These are phyloP conservation scores for Trichoderma atrobrunneum DNA, from an alignment of 2,329 filamentous ascomycete genomes.

Conservation along the genomic window DNA sequence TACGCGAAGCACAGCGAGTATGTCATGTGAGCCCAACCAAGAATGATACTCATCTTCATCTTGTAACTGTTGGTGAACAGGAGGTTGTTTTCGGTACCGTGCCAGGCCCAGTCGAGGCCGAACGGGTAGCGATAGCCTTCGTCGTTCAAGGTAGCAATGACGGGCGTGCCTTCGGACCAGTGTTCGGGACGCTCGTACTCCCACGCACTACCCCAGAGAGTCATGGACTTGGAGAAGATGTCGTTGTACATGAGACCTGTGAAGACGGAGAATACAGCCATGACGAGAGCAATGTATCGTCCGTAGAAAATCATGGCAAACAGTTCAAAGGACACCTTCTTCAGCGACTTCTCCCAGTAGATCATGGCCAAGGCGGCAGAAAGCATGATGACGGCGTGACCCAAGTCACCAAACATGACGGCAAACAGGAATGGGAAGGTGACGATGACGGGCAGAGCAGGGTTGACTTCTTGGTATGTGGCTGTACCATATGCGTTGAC, in stretches of 20 bases:
- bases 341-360: slow-evolving; percentile 88
- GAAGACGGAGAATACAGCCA: slow-evolving; percentile 95
- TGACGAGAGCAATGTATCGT: slow-evolving; percentile 96
- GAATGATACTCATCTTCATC: slow-evolving; percentile 99
- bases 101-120: slow-evolving; percentile 94
- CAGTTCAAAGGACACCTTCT: slow-evolving; percentile 89
- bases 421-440: slow-evolving; percentile 99
- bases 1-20: slow-evolving; percentile 93
- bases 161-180: slow-evolving; percentile 62
- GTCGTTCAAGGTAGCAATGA: slow-evolving; percentile 64
- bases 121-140: slow-evolving; percentile 87
- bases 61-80: slow-evolving; percentile 98
- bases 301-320: slow-evolving; percentile 99
- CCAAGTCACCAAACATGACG: slow-evolving; percentile 99
- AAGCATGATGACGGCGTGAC: slow-evolving; percentile 88
- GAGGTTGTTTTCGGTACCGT: slow-evolving; percentile 89
- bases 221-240: slow-evolving; percentile 89
- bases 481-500: slow-evolving; percentile 98
- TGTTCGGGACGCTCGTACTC: slow-evolving; percentile 66
- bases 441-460: slow-evolving; percentile 88
- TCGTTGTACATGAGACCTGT: slow-evolving; percentile 98
- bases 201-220: slow-evolving; percentile 88
- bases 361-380: slow-evolving; percentile 86
- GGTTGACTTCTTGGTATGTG: slow-evolving; percentile 96
- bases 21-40: slow-evolving; percentile 98